Conservation (phyloP, 495 filamentous ascomycete species). For the Rusavskia elegans region DNA sequence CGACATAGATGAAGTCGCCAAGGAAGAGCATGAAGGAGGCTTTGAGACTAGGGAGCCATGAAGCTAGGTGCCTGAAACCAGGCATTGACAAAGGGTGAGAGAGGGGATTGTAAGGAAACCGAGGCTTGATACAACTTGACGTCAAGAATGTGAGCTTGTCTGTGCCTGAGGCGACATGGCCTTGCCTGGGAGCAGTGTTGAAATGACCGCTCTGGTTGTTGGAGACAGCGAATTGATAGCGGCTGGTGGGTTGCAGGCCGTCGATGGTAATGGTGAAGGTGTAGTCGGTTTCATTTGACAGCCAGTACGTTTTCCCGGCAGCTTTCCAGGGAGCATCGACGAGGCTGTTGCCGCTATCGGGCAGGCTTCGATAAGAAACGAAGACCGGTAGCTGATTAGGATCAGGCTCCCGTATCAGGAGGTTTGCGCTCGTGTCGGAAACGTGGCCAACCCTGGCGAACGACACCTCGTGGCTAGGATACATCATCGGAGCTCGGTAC, state of each 20-base stretch:
- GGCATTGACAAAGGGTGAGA: constrained; percentile 68
- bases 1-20: constrained; percentile 97
- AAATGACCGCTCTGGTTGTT: constrained; percentile 70
- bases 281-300: constrained; percentile 66
- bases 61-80: constrained; percentile 53
- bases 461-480: constrained; percentile 58
- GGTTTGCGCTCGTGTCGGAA: constrained; percentile 59
- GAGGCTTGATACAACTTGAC: constrained; percentile 77
- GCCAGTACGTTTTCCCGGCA: constrained; percentile 43
- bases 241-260: constrained; percentile 40
- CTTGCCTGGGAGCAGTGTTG: constrained; percentile 51
- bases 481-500: constrained; percentile 46
- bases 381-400: constrained; percentile 54
- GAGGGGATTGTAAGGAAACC: constrained; percentile 73
- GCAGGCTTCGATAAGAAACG: constrained; percentile 40
- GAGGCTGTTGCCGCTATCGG: constrained; percentile 3
- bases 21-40: constrained; percentile 93
- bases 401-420: constrained; percentile 76
- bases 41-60: constrained; percentile 42
- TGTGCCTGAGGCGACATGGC: constrained; percentile 34
- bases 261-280: constrained; percentile 47
- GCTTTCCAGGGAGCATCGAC: constrained; percentile 39
- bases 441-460: constrained; percentile 79
- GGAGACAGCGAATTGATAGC: constrained; percentile 69
- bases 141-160: constrained; percentile 73